phyloP scores from a whole-genome alignment of 2,329 filamentous ascomycete genomes.

The Colletotrichum graminicola region DNA sequence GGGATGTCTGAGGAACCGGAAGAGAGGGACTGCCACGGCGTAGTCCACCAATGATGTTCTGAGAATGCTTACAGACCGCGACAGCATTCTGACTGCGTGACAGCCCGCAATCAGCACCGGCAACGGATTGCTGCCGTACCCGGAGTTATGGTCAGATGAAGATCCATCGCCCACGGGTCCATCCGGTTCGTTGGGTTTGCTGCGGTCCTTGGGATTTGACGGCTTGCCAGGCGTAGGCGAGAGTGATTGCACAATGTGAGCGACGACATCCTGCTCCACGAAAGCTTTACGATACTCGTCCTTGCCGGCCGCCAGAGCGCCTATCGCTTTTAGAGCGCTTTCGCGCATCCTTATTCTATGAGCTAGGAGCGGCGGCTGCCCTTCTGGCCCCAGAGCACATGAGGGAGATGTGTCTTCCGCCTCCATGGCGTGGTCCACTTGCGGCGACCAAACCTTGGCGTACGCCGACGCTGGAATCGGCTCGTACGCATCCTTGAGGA shows the following conservation, averaged over 20 bases:
- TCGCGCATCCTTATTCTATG: slow-evolving; percentile 84
- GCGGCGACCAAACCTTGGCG: slow-evolving; percentile 56
- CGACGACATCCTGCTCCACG: slow-evolving; percentile 83
- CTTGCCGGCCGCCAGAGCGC: slow-evolving; percentile 83
- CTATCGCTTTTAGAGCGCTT: slow-evolving; percentile 80
- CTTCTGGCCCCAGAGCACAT: slow-evolving; percentile 69
- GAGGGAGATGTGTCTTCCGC: slow-evolving; percentile 51
- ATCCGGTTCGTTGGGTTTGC: slow-evolving; percentile 54
- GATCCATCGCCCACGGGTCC: slow-evolving; percentile 46
- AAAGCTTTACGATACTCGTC: slow-evolving; percentile 87
- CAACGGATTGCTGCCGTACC: slow-evolving; percentile 80
- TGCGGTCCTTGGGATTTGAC: slow-evolving; percentile 56
- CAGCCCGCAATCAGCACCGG: slow-evolving; percentile 88
- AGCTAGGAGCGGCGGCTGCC: slow-evolving; percentile 68
- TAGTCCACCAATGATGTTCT: slow-evolving; percentile 90
- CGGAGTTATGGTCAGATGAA: slow-evolving; percentile 50
- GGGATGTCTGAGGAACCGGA: slow-evolving; percentile 78
- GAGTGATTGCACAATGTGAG: slow-evolving; percentile 87
- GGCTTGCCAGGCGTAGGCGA: slow-evolving; percentile 66
- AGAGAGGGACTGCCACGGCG: slow-evolving; percentile 81
- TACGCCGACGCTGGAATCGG: slow-evolving; percentile 52
- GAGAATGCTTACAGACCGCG: slow-evolving; percentile 85
- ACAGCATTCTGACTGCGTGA: slow-evolving; percentile 82
- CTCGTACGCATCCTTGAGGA: slow-evolving; percentile 66
- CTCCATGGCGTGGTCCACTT: slow-evolving; percentile 52